A percentile compares a stretch with the other conserved stretches of the same genome.
These are phyloP conservation scores for Moesziomyces parantarcticus DNA, from an alignment of 1,284 basidiomycete genomes.

Conservation along the genomic window DNA sequence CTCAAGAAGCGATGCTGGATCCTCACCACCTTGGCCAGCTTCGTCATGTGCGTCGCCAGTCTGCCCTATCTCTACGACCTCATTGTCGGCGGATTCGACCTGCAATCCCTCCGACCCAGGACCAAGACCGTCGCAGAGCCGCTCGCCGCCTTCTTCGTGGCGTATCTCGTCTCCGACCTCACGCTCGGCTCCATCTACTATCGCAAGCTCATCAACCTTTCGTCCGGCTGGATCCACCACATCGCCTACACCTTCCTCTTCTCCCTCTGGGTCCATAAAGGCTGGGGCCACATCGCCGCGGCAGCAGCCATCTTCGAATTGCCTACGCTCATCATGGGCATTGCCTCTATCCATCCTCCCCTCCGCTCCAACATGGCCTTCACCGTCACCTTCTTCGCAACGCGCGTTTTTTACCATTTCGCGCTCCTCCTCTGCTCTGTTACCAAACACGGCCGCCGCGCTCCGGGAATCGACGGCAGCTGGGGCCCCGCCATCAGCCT, in stretches of 20 bases:
- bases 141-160: constrained; percentile 61
- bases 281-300: constrained; percentile 60
- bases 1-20: constrained; percentile 66
- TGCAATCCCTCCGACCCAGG: constrained; percentile 48
- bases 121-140: constrained; percentile 54
- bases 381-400: constrained; percentile 62
- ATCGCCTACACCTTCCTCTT: constrained; percentile 60
- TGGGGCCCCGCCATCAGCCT: constrained; percentile 54
- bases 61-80: constrained; percentile 62
- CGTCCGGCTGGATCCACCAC: constrained; percentile 66
- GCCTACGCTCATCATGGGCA: constrained; percentile 65
- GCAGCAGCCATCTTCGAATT: constrained; percentile 63
- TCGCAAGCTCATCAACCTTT: constrained; percentile 62
- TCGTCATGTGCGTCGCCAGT: constrained; percentile 58
- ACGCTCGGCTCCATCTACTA: constrained; percentile 63
- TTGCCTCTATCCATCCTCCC: constrained; percentile 57
- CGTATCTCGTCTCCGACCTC: constrained; percentile 63
- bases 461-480: constrained; percentile 49
- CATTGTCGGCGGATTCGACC: constrained; percentile 52
- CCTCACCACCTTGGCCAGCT: constrained; percentile 62
- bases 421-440: constrained; percentile 48
- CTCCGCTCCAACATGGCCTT: constrained; percentile 66
- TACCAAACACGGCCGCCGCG: constrained; percentile 51
- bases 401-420: constrained; percentile 63
- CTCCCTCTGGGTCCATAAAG: constrained; percentile 55